These are phyloP conservation scores for Lepidopterella palustris DNA, from an alignment of 495 filamentous ascomycete genomes.

Conservation along the genomic window DNA sequence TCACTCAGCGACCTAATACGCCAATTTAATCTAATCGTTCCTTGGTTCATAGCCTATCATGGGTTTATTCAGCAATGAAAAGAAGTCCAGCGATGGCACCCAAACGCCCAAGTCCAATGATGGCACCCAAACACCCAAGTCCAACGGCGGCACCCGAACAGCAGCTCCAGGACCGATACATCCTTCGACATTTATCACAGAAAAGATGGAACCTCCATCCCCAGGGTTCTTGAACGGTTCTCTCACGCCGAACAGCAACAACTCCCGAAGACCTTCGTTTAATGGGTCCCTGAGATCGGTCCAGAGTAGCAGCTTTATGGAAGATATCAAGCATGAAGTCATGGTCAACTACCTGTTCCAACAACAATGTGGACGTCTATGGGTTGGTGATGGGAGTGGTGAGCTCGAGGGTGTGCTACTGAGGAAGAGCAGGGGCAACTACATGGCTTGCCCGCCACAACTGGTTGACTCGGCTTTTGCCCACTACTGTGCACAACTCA, in stretches of 20 bases:
- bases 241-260: constrained; percentile 34
- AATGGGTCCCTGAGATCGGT: constrained; percentile 15
- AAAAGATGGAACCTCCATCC: constrained; percentile 8
- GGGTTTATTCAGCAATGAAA: constrained; percentile 1
- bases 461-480: constrained; percentile 53
- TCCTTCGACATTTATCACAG: constrained; percentile 5
- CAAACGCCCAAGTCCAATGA: neutral
- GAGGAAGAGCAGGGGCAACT: constrained; percentile 57
- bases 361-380: constrained; percentile 63
- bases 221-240: neutral
- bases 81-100: neutral
- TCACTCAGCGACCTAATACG: neutral
- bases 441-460: constrained; percentile 62
- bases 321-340: constrained; percentile 75
- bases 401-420: constrained; percentile 66
- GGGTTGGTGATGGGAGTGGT: constrained; percentile 60
- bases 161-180: neutral
- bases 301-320: constrained; percentile 49
- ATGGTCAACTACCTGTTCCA: constrained; percentile 80
- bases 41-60: constrained; percentile 1
- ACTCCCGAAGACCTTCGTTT: constrained; percentile 36
- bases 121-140: no score
- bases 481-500: constrained; percentile 57
- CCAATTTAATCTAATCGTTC: neutral
- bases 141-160: neutral